Base-by-base conservation (phyloP, 352 stramenopile genomes). In the Globisporangium paddicum region DNA sequence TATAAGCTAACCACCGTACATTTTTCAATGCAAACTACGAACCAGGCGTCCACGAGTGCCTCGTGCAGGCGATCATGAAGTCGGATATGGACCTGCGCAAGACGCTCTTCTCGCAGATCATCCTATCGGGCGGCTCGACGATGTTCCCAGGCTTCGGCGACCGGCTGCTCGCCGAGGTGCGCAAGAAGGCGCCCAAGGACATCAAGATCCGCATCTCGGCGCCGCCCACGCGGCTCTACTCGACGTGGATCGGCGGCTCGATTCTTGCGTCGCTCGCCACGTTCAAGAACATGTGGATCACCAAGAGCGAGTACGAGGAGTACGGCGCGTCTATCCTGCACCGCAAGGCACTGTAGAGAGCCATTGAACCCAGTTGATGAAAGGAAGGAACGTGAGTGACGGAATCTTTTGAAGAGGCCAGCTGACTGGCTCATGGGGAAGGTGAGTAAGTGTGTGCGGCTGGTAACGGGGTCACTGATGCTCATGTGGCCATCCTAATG, bases 261-360 rank as follows among this genome's bases (percentile, higher is more conserved):
- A 99, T 99, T 72, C 76, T 99, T 35, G 96, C 89, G 28, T 98
- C 92, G 58, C 82, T 99, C 25, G 96, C 94, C 48, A 98, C 91
- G 23, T 99, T 99, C 81, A 96, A 98, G 76, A 97, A 98, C 63
- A 99, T 99, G 96, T 99, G 96, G 96, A 98, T 99, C 71, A 98
- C 94, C 47, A 99, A 98, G 77, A 87, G 81, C 50, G 97, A 99
- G 77, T 99, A 99, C 71, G 97, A 99, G 49, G 97, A 99, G 77
- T 96, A 96, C 69, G 97, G 97, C 23, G 75, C 93, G 55, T 89
- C 85, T n/a, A 98, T 99, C 73, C 79, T 99, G 23, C 95, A 99
- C 83, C 89, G 96, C 60, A 98, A 98, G 69, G 98, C 93, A 51
- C 77, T 96, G 56, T 96, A 89, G 76, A 38, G 19, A 34, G 38